Evolutionary conservation across 495 filamentous ascomycete species (phyloP), one percentile per base, ranked within the genome.

Genomic region (Acidiella bohemica): DNA sequence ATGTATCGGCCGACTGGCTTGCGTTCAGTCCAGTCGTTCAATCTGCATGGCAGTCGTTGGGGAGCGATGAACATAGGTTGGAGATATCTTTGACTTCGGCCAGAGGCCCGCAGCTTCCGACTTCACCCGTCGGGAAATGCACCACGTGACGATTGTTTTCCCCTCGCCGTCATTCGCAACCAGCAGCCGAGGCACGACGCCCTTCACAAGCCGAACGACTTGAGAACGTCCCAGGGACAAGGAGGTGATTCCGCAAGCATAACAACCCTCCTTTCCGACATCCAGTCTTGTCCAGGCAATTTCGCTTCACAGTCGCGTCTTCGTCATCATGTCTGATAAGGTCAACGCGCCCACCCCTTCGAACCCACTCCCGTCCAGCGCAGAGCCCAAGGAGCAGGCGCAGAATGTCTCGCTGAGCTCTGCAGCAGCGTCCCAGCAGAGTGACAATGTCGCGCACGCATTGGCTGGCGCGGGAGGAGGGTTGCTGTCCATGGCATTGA

Each of bases 401-500:
- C 27, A 46, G 22, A 46, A 46, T 20, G 22, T 35, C 12, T 7
- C 65, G 60, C 45, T 56, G 54, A 11, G 55, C 50, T 36, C 55
- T 61, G 19, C 22, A n/a, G 23, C 36, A 36, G 35, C 56, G 57
- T 21, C 67, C 7, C 75, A 82, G 42, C 81, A 87, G 55, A 84
- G 81, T 53, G 84, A 93, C 64, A 90, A 94, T 60, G 80, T 93
- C 55, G 80, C 87, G 36, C 84, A 94, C 62, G 81, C 84, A 38
- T 67, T 93, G 42, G 78, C 83, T 30, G 86, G 86, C 37, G 83
- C 84, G 27, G 63, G 90, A 42, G 90, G 90, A 46, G 90, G 90
- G 23, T 75, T 96, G 21, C 67, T 96, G 14, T 94, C 90, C 26
- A 96, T 95, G 88, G 73, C 84, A 45, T 60, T 99, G 57, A 96